These are phyloP conservation scores for Dothideomycetes sp. DNA, from an alignment of 2,329 filamentous ascomycete genomes.

Conservation along the genomic window DNA sequence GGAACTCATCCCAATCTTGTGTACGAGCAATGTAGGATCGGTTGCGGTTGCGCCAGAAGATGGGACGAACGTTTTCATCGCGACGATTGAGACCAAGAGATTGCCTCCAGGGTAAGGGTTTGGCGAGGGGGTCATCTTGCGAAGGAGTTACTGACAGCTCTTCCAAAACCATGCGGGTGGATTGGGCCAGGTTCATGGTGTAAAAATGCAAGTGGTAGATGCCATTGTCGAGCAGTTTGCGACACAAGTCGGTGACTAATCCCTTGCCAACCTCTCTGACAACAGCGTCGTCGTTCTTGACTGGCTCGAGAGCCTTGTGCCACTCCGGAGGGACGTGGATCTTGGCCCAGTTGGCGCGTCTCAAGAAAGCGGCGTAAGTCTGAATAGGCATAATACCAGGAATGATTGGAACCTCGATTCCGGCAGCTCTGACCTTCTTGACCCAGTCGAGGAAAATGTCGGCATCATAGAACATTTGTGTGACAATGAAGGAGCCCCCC, in stretches of 20 bases:
- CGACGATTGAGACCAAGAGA: slow-evolving; percentile 81
- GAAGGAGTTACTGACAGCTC: slow-evolving; percentile 77
- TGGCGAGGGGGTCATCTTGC: slow-evolving; percentile 67
- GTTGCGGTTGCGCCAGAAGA: slow-evolving; percentile 97
- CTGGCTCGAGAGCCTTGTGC: slow-evolving; percentile 73
- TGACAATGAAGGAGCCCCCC: slow-evolving; percentile 87
- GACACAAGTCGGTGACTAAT: slow-evolving; percentile 82
- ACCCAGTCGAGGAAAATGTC: slow-evolving; percentile 94
- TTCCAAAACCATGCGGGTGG: slow-evolving; percentile 87
- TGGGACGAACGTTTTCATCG: slow-evolving; percentile 90
- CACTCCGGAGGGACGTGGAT: slow-evolving; percentile 73
- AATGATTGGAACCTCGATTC: slow-evolving; percentile 75
- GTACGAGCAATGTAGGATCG: slow-evolving; percentile 92
- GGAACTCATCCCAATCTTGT: slow-evolving; percentile 98
- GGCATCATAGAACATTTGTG: slow-evolving; percentile 98
- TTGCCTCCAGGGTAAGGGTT: slow-evolving; percentile 91
- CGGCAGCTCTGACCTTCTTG: slow-evolving; percentile 70
- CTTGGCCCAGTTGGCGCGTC: slow-evolving; percentile 84
- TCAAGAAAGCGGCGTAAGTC: slow-evolving; percentile 85
- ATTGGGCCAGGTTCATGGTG: slow-evolving; percentile 96
- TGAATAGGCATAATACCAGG: slow-evolving; percentile 90
- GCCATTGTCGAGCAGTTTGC: slow-evolving; percentile 70
- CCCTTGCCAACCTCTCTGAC: slow-evolving; percentile 83
- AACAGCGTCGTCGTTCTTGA: slow-evolving; percentile 93
- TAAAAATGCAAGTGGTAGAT: slow-evolving; percentile 91